These are phyloP conservation scores for Rubia peregrina DNA, from an alignment of 305 asterid genomes.

Conservation along the genomic window DNA sequence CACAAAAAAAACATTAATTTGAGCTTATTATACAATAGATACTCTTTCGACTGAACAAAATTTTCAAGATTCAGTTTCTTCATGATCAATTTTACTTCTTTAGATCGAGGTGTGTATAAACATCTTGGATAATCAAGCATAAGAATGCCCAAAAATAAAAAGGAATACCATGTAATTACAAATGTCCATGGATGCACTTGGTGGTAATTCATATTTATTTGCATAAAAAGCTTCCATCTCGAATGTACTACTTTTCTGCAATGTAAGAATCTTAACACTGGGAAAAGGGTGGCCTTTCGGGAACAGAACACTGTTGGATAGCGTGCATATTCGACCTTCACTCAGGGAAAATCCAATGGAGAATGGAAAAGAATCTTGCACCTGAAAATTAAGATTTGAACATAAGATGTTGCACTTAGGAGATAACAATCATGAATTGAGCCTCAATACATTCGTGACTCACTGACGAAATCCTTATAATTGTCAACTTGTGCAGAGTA, in stretches of 20 bases:
- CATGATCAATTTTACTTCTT: background rate
- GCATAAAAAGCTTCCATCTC: conserved; percentile 60
- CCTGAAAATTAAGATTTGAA: conserved; percentile 46
- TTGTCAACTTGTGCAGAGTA: background rate
- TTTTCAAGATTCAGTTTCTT: background rate
- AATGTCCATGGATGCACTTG: conserved; percentile 52
- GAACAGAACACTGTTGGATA: conserved; percentile 48
- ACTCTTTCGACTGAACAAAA: background rate
- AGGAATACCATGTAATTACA: conserved; percentile 56
- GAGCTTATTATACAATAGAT: background rate
- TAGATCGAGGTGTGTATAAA: background rate
- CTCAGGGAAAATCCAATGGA: conserved; percentile 72
- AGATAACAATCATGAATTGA: conserved; percentile 9
- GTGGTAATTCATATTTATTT: conserved; percentile 66
- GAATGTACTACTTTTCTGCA: conserved; percentile 58
- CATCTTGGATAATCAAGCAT: background rate
- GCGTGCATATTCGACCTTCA: conserved; percentile 43
- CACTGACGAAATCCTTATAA: background rate
- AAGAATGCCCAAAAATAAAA: background rate
- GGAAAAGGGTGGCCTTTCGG: conserved; percentile 70
- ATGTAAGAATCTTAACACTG: conserved; percentile 54
- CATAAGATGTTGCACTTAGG: conserved; percentile 7
- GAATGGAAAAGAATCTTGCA: conserved; percentile 84
- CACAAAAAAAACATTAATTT: background rate
- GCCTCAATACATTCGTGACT: background rate